phyloP scores from a whole-genome alignment of 306 rosid genomes.

The Geum urbanum region DNA sequence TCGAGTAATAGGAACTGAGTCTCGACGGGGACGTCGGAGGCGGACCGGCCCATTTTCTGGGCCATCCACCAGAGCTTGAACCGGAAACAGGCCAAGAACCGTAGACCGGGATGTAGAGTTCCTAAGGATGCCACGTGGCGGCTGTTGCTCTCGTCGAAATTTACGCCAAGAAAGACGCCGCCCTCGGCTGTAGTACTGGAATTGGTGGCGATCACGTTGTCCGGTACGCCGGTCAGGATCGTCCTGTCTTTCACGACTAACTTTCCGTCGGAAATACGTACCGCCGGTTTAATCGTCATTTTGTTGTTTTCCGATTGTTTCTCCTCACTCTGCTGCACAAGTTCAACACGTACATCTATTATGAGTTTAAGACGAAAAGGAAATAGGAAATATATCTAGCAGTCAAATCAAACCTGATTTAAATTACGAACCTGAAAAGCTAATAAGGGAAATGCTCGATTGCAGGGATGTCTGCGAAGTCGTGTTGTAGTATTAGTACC shows the following conservation, averaged over 20 bases:
- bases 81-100: slow-evolving; percentile 78
- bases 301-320: no score
- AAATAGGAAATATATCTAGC: no score
- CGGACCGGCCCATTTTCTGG: slow-evolving; percentile 79
- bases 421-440: slow-evolving; percentile 47
- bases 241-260: slow-evolving; percentile 60
- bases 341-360: not conserved
- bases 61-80: slow-evolving; percentile 99
- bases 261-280: slow-evolving; percentile 58
- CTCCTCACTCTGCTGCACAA: slow-evolving; percentile 35
- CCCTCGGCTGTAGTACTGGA: slow-evolving; percentile 69
- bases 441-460: slow-evolving; percentile 17
- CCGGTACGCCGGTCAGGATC: slow-evolving; percentile 66
- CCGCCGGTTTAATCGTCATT: slow-evolving; percentile 70
- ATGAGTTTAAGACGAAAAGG: no score
- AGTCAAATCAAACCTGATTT: not conserved
- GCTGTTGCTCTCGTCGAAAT: slow-evolving; percentile 43
- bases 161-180: slow-evolving; percentile 56
- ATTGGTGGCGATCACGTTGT: slow-evolving; percentile 51
- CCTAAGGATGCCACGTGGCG: slow-evolving; percentile 67
- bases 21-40: slow-evolving; percentile 68
- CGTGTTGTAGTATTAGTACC: slow-evolving; percentile 39
- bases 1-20: slow-evolving; percentile 81
- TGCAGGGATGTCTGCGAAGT: slow-evolving; percentile 27
- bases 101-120: slow-evolving; percentile 36